Base-by-base conservation (phyloP, 2,329 filamentous ascomycete genomes). In the Ophiocordyceps camponoti-floridani region DNA sequence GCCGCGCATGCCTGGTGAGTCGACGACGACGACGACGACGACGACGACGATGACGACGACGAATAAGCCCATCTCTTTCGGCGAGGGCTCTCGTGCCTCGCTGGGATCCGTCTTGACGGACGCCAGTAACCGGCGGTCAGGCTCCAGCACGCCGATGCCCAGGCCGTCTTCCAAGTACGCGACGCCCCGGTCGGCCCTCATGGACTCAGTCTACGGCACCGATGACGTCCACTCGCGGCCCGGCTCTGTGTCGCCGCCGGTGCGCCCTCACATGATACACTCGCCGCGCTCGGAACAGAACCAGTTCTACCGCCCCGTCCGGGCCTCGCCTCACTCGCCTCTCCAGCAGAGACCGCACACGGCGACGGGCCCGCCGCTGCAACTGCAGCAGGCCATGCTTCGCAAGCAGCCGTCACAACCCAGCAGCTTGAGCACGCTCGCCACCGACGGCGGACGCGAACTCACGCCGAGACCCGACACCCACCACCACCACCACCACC, bases 251-350 rank as follows among this genome's bases (percentile, higher is more conserved):
- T 50, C 54, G 12, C 47, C 51, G 18, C 52, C 54, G 41, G 40
- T 47, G 3, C 51, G 50, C 4, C 51, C 53, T 14, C 53, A 50
- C 18, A 41, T 58, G 11, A 48, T 57, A 27, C 50, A 56, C 18
- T 63, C 62, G 1, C 61, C 62, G 9, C 54, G 52, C 14, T 62
- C 59, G 18, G 61, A 64, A 44, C 52, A 61, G 9, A 58, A 59
- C 40, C 75, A 79, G 49, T 72, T 67, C 50, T 80, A 78, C 58
- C 72, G 70, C 11, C 76, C 77, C 0, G 75, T 80, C 2, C 70
- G 70, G 41, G 76, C 76, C 13, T 77, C 70, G 41, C 76, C 76
- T 4, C 71, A 80, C 51, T 80, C 76, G 5, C 76, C 77, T 12
- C 59, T 80, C 1, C 76, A 79, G 55, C 74, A 73, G 53, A 62